A percentile compares a stretch with the other conserved stretches of the same genome.
These are phyloP conservation scores for Venturia carpophila DNA, from an alignment of 2,329 filamentous ascomycete species.

Conservation along the genomic window DNA sequence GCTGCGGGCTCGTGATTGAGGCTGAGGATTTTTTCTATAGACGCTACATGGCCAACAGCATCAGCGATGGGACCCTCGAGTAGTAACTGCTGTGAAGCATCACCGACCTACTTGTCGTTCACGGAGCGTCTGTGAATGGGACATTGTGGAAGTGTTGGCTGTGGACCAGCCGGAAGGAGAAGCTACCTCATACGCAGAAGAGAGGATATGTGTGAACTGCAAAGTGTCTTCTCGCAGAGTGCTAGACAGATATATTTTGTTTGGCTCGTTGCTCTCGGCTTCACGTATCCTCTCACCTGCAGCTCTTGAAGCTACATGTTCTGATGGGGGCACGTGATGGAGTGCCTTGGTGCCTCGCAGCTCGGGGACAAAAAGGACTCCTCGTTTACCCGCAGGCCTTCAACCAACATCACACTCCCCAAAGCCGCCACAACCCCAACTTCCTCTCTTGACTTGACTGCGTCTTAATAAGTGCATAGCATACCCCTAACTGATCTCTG, in stretches of 20 bases:
- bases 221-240: not conserved
- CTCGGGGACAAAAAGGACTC: not conserved
- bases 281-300: too few species aligned
- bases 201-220: not conserved
- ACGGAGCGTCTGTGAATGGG: constrained; percentile 52
- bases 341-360: not conserved
- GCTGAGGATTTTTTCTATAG: constrained; percentile 92
- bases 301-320: not conserved
- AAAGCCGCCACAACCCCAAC: constrained; percentile 4
- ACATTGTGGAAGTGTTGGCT: constrained; percentile 41
- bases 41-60: constrained; percentile 48
- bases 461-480: constrained; percentile 15
- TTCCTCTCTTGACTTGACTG: constrained; percentile 13
- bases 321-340: not conserved
- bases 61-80: constrained; percentile 14
- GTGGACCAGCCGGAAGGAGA: constrained; percentile 22
- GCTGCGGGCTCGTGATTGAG: constrained; percentile 64
- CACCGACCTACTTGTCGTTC: constrained; percentile 65
- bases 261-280: not conserved
- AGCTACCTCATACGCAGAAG: constrained; percentile 15
- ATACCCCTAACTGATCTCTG: constrained; percentile 8
- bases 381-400: not conserved
- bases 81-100: not conserved
- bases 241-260: not conserved
- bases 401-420: constrained; percentile 1